These are phyloP conservation scores for Poterioochromonas sp. DNA, from an alignment of 352 stramenopile species.

Conservation along the genomic window DNA sequence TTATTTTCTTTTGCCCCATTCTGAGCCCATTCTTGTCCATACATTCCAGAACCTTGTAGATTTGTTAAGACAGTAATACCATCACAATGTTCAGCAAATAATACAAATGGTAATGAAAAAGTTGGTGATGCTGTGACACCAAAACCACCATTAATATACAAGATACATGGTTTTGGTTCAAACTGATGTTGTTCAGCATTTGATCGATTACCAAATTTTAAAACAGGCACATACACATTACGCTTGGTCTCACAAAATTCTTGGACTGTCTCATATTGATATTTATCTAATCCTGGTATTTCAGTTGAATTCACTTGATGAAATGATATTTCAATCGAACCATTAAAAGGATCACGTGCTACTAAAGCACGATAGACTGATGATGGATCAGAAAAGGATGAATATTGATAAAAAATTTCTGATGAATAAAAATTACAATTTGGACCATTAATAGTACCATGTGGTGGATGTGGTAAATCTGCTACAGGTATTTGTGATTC, in stretches of 20 bases:
- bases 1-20: neutral
- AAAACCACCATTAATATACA: neutral
- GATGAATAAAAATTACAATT: constrained; percentile 27
- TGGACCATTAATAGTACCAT: neutral
- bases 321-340: constrained; percentile 17
- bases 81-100: neutral
- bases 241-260: neutral
- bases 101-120: constrained; percentile 3
- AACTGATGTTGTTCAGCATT: neutral
- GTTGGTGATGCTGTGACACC: neutral
- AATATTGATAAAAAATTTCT: constrained; percentile 25
- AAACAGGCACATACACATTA: neutral
- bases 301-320: neutral
- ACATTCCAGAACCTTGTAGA: neutral
- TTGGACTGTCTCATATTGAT: neutral
- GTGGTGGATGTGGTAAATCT: constrained; percentile 15
- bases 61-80: neutral
- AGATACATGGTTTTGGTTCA: neutral
- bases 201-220: neutral
- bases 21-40: neutral
- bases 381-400: neutral
- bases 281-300: constrained; percentile 1
- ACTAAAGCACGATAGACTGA: constrained; percentile 10
- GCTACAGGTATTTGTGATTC: constrained; percentile 18
- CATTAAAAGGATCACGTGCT: neutral